Evolutionary conservation across 2,329 filamentous ascomycete genomes (phyloP), one percentile per base, ranked within the genome.

Genomic region (Biscogniauxia sp.): DNA sequence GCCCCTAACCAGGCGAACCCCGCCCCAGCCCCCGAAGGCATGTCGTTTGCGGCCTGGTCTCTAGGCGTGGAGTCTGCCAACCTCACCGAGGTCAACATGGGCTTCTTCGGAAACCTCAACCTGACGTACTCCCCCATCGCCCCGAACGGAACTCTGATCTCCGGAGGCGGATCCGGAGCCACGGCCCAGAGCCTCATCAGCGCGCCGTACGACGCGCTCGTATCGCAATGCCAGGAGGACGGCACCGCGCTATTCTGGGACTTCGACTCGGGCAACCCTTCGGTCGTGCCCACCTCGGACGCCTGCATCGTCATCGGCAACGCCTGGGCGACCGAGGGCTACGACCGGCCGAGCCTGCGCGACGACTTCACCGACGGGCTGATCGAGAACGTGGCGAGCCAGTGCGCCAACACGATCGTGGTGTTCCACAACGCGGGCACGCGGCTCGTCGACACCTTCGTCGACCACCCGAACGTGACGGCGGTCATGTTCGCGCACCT

Each of bases 381-480:
- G 0, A 75, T 84, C 9, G 68, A 68, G 1, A 80, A 79, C 55
- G 79, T 84, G 0, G 82, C 83, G 0, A 69, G 70, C 2, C 74
- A 76, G 52, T 84, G 81, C 70, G 75, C 45, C 75, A 88, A 88
- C 76, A 85, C 83, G 5, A 79, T 88, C 23, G 84, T 88, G 1
- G 83, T 88, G 8, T 80, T 88, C 54, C 85, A 89, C 76, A 84
- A 82, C 54, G 81, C 83, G 3, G 86, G 86, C 0, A 80, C 84
- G 2, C 78, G 88, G 56, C 73, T 85, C 7, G 76, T 88, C 45
- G 81, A 85, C 69, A 76, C 77, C 13, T 86, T 84, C 75, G 80
- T 85, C 64, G 76, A 84, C 54, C 81, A 89, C 69, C 83, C 84
- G 7, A 91, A 91, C 71, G 83, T 93, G 63, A 90, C 87, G 49